Evolutionary conservation across 768 basidiomycete genomes (phyloP), one percentile per base, ranked within the genome.

Genomic region (Piloderma croceum): DNA sequence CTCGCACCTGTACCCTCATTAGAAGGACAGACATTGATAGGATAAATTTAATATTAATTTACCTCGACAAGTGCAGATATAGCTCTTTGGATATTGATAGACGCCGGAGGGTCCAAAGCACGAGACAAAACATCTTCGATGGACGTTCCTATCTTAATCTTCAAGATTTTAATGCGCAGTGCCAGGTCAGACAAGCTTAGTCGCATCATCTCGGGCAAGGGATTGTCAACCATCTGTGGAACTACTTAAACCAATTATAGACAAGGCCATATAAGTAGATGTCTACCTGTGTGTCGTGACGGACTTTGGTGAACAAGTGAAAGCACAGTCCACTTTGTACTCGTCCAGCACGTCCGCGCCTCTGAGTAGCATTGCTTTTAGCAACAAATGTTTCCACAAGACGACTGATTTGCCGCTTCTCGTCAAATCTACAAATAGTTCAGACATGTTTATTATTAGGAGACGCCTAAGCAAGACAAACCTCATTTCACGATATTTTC

Each of bases 401-500:
- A 18, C 91, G 78, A 42, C 90, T 94, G 45, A 96, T 79, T 54
- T 97, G 94, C 11, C 96, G 79, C 62, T 97, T 97, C 67, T 99
- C 94, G 55, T 99, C 93, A 54, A 92, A 97, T 49, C 87, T 90
- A 49, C 18, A 17, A 4, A n/a, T n/a, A n/a, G n/a, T n/a, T n/a
- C 2, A 19, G 18, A 36, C 35, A 23, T 13, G 23, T 49, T 38
- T 40, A 36, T 12, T 19, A 10, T 20, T 19, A 15, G n/a, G 6
- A 29, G 10, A 20, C 24, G 22, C 22, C 22, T 7, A 31, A 39
- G 20, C 12, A 23, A 25, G 11, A 52, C 52, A 36, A 43, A 84
- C 83, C 84, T 79, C 84, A 96, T 96, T 66, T 96, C 92, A 49
- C 90, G 75, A 58, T 96, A 91, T 53, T 88, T 91, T 35, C 93